These are phyloP conservation scores for Heritiera fomes DNA, from an alignment of 345 rosid species.

Conservation along the genomic window DNA sequence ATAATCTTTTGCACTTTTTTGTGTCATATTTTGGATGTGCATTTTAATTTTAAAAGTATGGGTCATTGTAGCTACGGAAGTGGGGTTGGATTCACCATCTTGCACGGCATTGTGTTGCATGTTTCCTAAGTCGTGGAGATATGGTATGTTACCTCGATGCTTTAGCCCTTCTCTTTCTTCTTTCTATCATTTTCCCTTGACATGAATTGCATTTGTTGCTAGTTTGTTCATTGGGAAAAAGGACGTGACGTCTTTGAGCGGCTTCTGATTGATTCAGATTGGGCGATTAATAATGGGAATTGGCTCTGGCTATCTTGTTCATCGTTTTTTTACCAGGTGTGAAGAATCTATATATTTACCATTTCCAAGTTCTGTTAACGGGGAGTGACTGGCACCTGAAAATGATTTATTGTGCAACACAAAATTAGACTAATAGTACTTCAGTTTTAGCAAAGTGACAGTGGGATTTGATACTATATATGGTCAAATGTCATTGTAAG, in stretches of 20 bases:
- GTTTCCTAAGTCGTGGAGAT: conserved; percentile 95
- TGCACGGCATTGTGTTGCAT: conserved; percentile 88
- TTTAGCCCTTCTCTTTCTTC: conserved; percentile 11
- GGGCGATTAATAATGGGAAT: conserved; percentile 92
- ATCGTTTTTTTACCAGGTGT: conserved; percentile 94
- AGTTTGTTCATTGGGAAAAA: conserved; percentile 98
- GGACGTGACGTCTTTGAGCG: conserved; percentile 95
- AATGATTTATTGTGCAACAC: not conserved
- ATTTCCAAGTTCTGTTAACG: conserved; percentile 7
- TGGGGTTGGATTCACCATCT: conserved; percentile 99
- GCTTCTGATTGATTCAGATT: conserved; percentile 90
- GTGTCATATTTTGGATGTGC: not conserved
- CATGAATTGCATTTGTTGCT: conserved; percentile 37
- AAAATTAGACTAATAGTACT: not conserved
- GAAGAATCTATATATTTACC: not conserved
- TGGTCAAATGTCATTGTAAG: not conserved
- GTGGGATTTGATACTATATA: not conserved
- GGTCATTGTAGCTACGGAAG: conserved; percentile 60
- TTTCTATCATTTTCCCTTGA: conserved; percentile 22
- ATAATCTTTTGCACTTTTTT: not conserved
- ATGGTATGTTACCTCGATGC: conserved; percentile 50
- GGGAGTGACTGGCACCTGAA: not conserved
- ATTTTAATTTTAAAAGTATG: conserved; percentile 6
- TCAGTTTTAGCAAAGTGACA: not conserved
- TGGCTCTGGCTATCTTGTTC: conserved; percentile 98